A percentile compares a stretch with the other conserved stretches of the same genome.
Conservation (phyloP, 179 eudicot genomes). For the Heliamphora pulchella region DNA sequence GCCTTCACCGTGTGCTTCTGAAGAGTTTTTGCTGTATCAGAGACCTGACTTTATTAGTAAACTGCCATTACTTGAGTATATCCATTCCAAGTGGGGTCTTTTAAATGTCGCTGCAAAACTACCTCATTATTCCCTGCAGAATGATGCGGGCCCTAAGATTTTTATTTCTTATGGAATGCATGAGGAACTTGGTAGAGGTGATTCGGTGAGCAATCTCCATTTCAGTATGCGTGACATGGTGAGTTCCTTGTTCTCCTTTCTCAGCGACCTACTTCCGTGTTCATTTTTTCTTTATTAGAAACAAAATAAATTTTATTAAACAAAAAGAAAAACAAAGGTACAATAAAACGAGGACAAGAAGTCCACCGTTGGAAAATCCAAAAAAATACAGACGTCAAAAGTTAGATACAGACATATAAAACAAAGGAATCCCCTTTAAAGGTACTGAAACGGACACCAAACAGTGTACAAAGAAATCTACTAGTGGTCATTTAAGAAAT, state of each 20-base stretch:
- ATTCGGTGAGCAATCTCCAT: conserved; percentile 73
- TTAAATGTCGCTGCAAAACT: conserved; percentile 94
- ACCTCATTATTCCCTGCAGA: conserved; percentile 92
- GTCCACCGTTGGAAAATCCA: too few relatives aligned
- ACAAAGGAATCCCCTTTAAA: too few relatives aligned
- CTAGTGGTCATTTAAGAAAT: background rate
- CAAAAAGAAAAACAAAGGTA: too few relatives aligned
- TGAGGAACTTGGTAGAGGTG: conserved; percentile 67
- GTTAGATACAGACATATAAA: too few relatives aligned
- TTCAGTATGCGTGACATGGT: conserved; percentile 92
- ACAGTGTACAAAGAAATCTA: too few relatives aligned
- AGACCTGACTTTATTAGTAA: conserved; percentile 92
- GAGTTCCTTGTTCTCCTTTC: conserved; percentile 24
- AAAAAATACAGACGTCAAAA: too few relatives aligned
- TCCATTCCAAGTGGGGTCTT: conserved; percentile 96
- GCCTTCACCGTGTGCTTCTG: conserved; percentile 97
- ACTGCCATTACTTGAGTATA: conserved; percentile 86
- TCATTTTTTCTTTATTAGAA: background rate
- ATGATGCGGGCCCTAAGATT: conserved; percentile 92
- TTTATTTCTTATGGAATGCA: conserved; percentile 65
- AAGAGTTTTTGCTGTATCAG: conserved; percentile 84
- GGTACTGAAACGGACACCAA: too few relatives aligned
- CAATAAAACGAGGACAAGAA: too few relatives aligned
- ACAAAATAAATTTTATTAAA: too few relatives aligned
- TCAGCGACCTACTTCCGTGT: background rate